Evolutionary conservation across 1,139 yeast genomes (phyloP), one percentile per base, ranked within the genome.

Genomic region (Candida pseudocylindracea): DNA sequence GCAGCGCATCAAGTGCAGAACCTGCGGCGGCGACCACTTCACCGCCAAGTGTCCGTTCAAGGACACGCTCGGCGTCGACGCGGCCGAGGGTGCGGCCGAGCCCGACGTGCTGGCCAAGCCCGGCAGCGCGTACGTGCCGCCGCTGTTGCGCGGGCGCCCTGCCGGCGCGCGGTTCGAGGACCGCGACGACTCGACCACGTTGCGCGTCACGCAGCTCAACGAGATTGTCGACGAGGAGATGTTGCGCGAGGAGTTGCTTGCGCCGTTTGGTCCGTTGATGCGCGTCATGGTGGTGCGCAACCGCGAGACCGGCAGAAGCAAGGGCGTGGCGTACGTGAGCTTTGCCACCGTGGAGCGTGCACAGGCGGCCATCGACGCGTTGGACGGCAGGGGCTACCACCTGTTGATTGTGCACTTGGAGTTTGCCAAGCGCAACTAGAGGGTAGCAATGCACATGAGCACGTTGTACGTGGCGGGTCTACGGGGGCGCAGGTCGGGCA

Each of bases 291-390:
- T 88, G 41, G 88, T 83, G 39, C 75, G 81, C 59, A 81, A 85
- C 60, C 76, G 83, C 58, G 93, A 79, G 45, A 88, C 96, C 27
- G 92, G 93, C 40, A 76, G 76, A 53, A 79, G 93, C 36, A 76
- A 88, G 60, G 99, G 99, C 44, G 73, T 85, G 54, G 98, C 98
- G n/a, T 88, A 81, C 53, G 92, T 85, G 41, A 75, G 91, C 36
- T 85, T 79, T 55, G 67, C 65, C 33, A 61, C 73, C 38, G 74
- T 70, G 47, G 53, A 55, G 36, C 60, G 60, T 44, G 98, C 96
- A 32, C 75, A 78, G 54, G 55, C 53, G 42, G 96, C 95, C 32
- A 62, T 76, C 57, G 72, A 76, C 41, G 61, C 60, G 42, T 67
- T 83, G 55, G 68, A 88, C 51, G 95, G 95, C 46, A 76, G 71